Evolutionary conservation across 805 yeast genomes (phyloP), one percentile per base, ranked within the genome.

Genomic region (Metschnikowia peoriensis): DNA sequence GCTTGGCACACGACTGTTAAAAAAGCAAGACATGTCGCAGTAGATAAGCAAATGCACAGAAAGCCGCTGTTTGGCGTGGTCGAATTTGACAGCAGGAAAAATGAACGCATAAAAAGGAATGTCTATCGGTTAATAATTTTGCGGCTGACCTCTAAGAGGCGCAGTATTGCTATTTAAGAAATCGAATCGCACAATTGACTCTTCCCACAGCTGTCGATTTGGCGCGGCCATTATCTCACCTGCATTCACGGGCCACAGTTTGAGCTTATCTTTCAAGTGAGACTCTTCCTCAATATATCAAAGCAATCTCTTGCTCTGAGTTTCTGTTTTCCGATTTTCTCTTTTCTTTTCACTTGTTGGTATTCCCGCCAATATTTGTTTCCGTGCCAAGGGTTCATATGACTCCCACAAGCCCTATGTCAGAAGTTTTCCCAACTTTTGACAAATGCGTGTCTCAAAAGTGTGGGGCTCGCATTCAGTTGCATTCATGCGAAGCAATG

Each of bases 1-100:
- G 53, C 49, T 16, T 41, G 46, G 27, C 53, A 37, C 8, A 50
- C 38, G 27, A 16, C 44, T 14, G 46, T 43, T 6, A 45, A 45
- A 10, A 46, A 39, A 35, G 42, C 38, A 28, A 49, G 38, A 27
- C 17, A 49, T 7, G 45, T 44, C 27, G 47, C 38, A 4, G 39
- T 17, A 38, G 48, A 49, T 44, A 12, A 39, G 32, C 51, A 43
- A 35, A 17, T 15, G 15, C 8, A 12, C 16, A n/a, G 41, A 32
- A 15, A 41, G 16, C 38, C 15, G 44, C 4, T 9, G 16, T 22
- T 12, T 12, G 32, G 10, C 37, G 42, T 9, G 16, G 16, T 28
- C 6, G 39, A 28, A 4, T 22, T 27, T 10, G 28, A 17, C 6
- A 28, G 38, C 10, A 43, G 28, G 6, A 43, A 11, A 10, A 1